These are phyloP conservation scores for Mortierella sp. DNA, from an alignment of 371 early-diverging fungal species.

Conservation along the genomic window DNA sequence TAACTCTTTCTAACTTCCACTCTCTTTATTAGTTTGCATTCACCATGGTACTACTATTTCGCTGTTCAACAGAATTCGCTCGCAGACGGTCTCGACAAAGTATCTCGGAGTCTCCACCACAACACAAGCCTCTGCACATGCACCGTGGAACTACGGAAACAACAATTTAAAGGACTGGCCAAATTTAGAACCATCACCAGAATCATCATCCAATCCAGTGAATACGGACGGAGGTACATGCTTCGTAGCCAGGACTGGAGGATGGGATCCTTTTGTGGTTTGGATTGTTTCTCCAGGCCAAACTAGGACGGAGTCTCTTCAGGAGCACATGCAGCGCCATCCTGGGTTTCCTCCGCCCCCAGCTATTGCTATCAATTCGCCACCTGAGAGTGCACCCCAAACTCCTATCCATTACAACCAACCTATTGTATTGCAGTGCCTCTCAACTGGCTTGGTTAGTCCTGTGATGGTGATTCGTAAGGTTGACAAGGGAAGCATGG, in stretches of 20 bases:
- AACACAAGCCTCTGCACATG: slow-evolving; percentile 56
- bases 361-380: slow-evolving; percentile 76
- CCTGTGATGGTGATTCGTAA: slow-evolving; percentile 88
- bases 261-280: slow-evolving; percentile 92
- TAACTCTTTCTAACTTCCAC: not conserved
- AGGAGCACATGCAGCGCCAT: slow-evolving; percentile 61
- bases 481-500: slow-evolving; percentile 86
- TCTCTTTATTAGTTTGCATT: slow-evolving; percentile 72
- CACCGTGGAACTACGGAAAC: slow-evolving; percentile 58
- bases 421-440: slow-evolving; percentile 84
- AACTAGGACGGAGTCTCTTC: slow-evolving; percentile 62
- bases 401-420: slow-evolving; percentile 88
- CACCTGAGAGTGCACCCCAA: slow-evolving; percentile 58
- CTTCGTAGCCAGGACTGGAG: slow-evolving; percentile 82
- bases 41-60: slow-evolving; percentile 87
- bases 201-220: slow-evolving; percentile 59
- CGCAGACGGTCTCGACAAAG: slow-evolving; percentile 90
- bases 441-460: slow-evolving; percentile 84
- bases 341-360: slow-evolving; percentile 79
- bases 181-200: slow-evolving; percentile 36
- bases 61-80: slow-evolving; percentile 87
- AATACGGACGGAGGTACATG: slow-evolving; percentile 71
- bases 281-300: slow-evolving; percentile 84
- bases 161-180: slow-evolving; percentile 56
- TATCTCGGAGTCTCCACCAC: slow-evolving; percentile 79